A percentile compares a stretch with the other conserved stretches of the same genome.
Conservation (phyloP, 352 stramenopile species). For the Phytophthora palmivora region DNA sequence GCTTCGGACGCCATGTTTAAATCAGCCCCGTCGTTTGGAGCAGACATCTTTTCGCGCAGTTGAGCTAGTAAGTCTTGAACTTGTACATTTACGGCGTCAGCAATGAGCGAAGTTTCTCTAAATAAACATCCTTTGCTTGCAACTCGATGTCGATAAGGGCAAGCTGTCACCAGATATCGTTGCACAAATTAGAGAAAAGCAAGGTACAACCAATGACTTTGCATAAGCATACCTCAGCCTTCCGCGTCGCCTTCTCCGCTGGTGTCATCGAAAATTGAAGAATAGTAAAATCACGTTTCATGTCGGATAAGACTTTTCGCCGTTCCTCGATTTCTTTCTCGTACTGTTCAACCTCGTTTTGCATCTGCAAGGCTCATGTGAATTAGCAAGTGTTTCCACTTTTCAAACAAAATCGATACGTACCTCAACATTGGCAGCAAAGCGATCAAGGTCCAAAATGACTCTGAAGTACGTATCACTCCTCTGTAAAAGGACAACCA, state of each 20-base stretch:
- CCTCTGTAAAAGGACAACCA: slow-evolving; percentile 35
- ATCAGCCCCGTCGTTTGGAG: slow-evolving; percentile 34
- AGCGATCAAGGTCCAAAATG: slow-evolving; percentile 69
- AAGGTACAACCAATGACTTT: background rate
- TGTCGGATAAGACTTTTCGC: slow-evolving; percentile 32
- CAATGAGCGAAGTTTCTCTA: slow-evolving; percentile 59
- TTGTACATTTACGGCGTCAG: slow-evolving; percentile 28
- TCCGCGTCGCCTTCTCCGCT: slow-evolving; percentile 50
- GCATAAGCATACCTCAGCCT: slow-evolving; percentile 56
- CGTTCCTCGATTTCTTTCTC: slow-evolving; percentile 63
- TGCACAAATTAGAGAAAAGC: no score
- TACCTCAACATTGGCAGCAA: slow-evolving; percentile 65
- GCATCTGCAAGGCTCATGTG: slow-evolving; percentile 36
- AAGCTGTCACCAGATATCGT: slow-evolving; percentile 35
- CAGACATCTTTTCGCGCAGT: slow-evolving; percentile 38
- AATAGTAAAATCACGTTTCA: slow-evolving; percentile 58
- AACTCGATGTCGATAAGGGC: slow-evolving; percentile 74
- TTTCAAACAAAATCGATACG: background rate
- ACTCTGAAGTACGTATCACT: slow-evolving; percentile 66
- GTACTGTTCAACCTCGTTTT: slow-evolving; percentile 66
- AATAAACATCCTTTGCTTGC: slow-evolving; percentile 71
- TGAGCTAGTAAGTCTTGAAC: background rate
- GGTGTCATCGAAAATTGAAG: slow-evolving; percentile 55
- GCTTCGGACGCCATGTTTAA: slow-evolving; percentile 40
- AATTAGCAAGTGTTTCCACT: background rate